Percentiles rank a stretch among this genome's conserved stretches.
Evolutionary conservation across 169 alveolate species (phyloP).

Genomic region (Eimeria sp.): DNA sequence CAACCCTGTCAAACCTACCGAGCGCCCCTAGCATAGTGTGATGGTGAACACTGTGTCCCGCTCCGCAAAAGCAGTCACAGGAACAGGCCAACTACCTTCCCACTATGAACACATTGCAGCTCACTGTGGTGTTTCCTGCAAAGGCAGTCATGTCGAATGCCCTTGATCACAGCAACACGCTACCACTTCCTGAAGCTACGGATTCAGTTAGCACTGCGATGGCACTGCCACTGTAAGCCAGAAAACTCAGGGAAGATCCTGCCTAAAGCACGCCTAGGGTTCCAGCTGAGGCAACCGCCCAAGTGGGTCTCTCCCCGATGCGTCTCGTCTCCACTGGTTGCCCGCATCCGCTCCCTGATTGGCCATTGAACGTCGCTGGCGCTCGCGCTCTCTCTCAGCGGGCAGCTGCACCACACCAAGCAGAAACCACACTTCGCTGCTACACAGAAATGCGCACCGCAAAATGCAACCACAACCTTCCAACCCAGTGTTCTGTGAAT

Average conservation of each 20-base stretch:
- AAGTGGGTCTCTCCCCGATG: conserved; percentile 76
- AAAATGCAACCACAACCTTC: not conserved
- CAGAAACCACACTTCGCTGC: not conserved
- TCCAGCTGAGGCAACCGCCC: conserved; percentile 67
- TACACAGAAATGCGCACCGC: not conserved
- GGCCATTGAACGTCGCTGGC: conserved; percentile 52
- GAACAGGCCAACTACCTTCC: not conserved
- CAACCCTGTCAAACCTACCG: conserved; percentile 38
- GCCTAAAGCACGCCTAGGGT: conserved; percentile 33
- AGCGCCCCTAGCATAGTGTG: conserved; percentile 28
- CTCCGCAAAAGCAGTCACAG: conserved; percentile 17
- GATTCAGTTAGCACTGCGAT: conserved; percentile 67
- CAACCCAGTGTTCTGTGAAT: not conserved
- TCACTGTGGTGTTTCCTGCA: conserved; percentile 56
- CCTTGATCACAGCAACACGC: conserved; percentile 24
- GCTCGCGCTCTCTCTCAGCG: conserved; percentile 76
- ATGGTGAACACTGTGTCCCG: conserved; percentile 17
- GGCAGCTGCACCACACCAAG: conserved; percentile 34
- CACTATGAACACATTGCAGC: conserved; percentile 43
- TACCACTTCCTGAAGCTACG: conserved; percentile 56
- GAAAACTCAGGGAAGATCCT: conserved; percentile 20
- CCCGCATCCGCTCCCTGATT: conserved; percentile 63
- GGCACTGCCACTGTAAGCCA: conserved; percentile 74
- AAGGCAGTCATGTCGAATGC: conserved; percentile 59
- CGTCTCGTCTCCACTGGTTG: conserved; percentile 66